Conservation (phyloP, 495 filamentous ascomycete species). For the Penicillium verhagenii region DNA sequence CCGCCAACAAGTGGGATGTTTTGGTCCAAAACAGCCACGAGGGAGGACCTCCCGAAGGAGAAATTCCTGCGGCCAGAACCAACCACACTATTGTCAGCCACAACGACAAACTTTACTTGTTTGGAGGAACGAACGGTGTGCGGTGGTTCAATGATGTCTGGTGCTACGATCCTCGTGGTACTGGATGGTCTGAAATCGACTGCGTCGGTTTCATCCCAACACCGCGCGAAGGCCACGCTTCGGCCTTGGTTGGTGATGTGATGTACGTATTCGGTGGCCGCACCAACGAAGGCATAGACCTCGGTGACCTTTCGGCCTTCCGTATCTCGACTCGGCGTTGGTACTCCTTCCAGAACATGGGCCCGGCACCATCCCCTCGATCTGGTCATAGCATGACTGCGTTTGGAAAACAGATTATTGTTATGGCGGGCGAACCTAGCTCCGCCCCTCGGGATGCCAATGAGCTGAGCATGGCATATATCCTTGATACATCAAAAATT, state of each 20-base stretch:
- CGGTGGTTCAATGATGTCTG: conserved; percentile 99
- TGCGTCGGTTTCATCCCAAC: conserved; percentile 97
- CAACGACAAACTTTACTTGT: conserved; percentile 93
- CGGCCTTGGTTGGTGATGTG: conserved; percentile 88
- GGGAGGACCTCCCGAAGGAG: conserved; percentile 59
- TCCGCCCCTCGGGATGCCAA: conserved; percentile 73
- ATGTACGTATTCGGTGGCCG: conserved; percentile 99
- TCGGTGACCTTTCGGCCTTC: conserved; percentile 95
- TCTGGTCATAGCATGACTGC: conserved; percentile 98
- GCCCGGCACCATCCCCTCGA: conserved; percentile 85
- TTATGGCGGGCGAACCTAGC: conserved; percentile 92
- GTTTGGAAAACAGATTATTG: conserved; percentile 85
- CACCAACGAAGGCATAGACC: conserved; percentile 83
- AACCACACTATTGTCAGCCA: conserved; percentile 93
- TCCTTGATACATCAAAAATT: conserved; percentile 93
- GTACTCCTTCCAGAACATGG: conserved; percentile 99
- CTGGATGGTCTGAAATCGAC: conserved; percentile 82
- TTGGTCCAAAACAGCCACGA: conserved; percentile 75
- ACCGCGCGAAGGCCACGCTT: conserved; percentile 90
- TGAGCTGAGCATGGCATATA: conserved; percentile 86
- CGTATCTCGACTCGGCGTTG: conserved; percentile 86
- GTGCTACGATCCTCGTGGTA: conserved; percentile 82
- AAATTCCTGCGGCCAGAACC: conserved; percentile 85
- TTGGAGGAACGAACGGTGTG: conserved; percentile 92
- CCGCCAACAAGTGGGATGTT: conserved; percentile 89